Conservation (phyloP, 495 filamentous ascomycete species). For the Hypoxylon intermedium region DNA sequence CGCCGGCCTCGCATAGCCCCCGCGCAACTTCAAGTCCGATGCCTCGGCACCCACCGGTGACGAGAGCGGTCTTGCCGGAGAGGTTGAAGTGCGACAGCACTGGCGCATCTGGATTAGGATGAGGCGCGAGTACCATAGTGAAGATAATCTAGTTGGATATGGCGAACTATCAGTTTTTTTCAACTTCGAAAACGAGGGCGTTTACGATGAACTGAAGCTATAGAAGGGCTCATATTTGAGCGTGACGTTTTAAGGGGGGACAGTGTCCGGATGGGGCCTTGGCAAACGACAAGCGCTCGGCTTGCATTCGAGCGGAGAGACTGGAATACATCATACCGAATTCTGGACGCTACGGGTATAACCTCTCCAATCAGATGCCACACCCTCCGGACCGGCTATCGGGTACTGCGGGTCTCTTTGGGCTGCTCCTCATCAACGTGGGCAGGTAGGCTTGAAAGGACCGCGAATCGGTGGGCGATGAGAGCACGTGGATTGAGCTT, state of each 20-base stretch:
- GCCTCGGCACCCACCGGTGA: constrained; percentile 56
- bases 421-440: constrained; percentile 23
- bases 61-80: constrained; percentile 49
- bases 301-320: constrained; percentile 30
- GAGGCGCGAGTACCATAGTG: constrained; percentile 38
- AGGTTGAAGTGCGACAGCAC: constrained; percentile 50
- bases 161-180: background rate
- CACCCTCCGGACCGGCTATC: background rate
- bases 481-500: constrained; percentile 59
- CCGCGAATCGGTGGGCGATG: constrained; percentile 61
- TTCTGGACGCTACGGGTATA: constrained; percentile 1
- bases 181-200: background rate
- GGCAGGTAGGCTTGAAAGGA: too few relatives aligned
- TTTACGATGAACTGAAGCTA: background rate
- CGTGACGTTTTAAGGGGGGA: constrained; percentile 8
- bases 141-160: background rate
- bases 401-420: background rate
- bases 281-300: constrained; percentile 25
- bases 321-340: constrained; percentile 37
- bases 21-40: constrained; percentile 48
- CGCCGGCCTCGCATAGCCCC: constrained; percentile 51
- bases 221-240: background rate
- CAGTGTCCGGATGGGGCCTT: constrained; percentile 1
- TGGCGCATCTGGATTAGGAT: constrained; percentile 34
- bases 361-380: constrained; percentile 30